Evolutionary conservation across 179 eudicot species (phyloP).

Genomic region (Pouteria campechiana): DNA sequence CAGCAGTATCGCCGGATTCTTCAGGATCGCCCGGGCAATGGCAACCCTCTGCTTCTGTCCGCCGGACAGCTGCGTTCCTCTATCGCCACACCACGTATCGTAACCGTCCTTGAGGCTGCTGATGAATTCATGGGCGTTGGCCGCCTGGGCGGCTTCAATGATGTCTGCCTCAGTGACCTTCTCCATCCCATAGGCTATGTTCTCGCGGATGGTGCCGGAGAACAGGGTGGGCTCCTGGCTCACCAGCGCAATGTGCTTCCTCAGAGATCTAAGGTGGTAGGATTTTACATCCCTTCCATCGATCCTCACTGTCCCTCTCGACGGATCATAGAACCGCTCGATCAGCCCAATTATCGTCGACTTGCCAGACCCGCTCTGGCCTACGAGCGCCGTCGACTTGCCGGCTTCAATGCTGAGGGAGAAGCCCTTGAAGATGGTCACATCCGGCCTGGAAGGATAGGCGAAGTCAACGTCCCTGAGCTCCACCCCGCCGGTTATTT

Average conservation of each 20-base stretch:
- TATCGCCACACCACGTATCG: slow-evolving; percentile 64
- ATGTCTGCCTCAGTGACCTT: slow-evolving; percentile 38
- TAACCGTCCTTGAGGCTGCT: slow-evolving; percentile 52
- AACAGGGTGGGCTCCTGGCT: slow-evolving; percentile 84
- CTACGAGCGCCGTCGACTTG: slow-evolving; percentile 70
- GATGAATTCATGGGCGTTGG: slow-evolving; percentile 71
- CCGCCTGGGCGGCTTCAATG: slow-evolving; percentile 62
- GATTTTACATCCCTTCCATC: slow-evolving; percentile 56
- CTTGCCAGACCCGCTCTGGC: slow-evolving; percentile 85
- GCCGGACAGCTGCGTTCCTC: slow-evolving; percentile 71
- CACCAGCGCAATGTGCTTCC: slow-evolving; percentile 68
- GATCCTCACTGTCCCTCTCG: slow-evolving; percentile 39
- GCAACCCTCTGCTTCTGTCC: slow-evolving; percentile 80
- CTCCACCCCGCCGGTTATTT: slow-evolving; percentile 48
- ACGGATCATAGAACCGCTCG: slow-evolving; percentile 71
- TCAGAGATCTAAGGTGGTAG: slow-evolving; percentile 47
- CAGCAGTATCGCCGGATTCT: slow-evolving; percentile 46
- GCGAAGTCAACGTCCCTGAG: slow-evolving; percentile 51
- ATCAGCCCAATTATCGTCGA: slow-evolving; percentile 64
- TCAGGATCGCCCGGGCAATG: slow-evolving; percentile 69
- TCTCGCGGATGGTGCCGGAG: slow-evolving; percentile 54
- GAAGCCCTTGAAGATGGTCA: slow-evolving; percentile 49
- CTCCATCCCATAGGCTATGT: slow-evolving; percentile 50
- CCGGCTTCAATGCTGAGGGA: slow-evolving; percentile 60
- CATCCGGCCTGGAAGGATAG: slow-evolving; percentile 57